phyloP scores from a whole-genome alignment of 495 filamentous ascomycete species.

The Podospora tetraspora region DNA sequence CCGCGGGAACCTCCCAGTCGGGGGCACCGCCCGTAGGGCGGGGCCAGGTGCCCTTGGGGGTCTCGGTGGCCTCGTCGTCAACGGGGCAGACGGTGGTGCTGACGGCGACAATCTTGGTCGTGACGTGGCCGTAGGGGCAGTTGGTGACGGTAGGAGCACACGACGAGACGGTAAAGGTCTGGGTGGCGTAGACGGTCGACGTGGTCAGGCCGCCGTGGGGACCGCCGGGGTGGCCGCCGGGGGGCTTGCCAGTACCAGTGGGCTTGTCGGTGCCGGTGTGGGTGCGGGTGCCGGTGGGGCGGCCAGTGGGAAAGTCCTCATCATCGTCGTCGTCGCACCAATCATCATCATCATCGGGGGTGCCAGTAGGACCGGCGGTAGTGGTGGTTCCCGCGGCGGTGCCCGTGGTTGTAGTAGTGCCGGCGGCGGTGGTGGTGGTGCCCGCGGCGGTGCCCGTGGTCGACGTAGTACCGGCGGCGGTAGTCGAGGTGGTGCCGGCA shows the following conservation, averaged over 20 bases:
- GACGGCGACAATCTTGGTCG: conserved; percentile 52
- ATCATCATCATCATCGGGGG: background rate
- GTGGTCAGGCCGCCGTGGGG: conserved; percentile 39
- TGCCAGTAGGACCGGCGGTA: conserved; percentile 14
- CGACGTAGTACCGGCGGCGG: conserved; percentile 23
- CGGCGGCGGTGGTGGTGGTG: conserved; percentile 40
- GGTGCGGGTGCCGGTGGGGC: background rate
- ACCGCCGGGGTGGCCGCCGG: conserved; percentile 6
- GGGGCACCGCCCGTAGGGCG: background rate
- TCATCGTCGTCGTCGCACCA: background rate
- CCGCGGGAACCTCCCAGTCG: background rate
- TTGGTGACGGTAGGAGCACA: conserved; percentile 54
- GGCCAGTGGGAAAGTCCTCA: background rate
- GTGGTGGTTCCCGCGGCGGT: conserved; percentile 21
- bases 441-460: conserved; percentile 7
- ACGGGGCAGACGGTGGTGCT: conserved; percentile 58
- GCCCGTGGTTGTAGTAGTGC: background rate
- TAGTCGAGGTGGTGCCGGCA: conserved; percentile 42
- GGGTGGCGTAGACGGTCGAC: conserved; percentile 57
- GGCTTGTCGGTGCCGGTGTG: conserved; percentile 45
- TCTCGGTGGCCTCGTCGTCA: conserved; percentile 20
- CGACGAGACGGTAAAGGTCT: conserved; percentile 52
- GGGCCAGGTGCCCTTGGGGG: background rate
- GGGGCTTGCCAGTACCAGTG: conserved; percentile 5
- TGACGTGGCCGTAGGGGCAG: conserved; percentile 53